A percentile compares a stretch with the other conserved stretches of the same genome.
Conservation (phyloP, 2,329 filamentous ascomycete genomes). For the Nigrospora oryzae region DNA sequence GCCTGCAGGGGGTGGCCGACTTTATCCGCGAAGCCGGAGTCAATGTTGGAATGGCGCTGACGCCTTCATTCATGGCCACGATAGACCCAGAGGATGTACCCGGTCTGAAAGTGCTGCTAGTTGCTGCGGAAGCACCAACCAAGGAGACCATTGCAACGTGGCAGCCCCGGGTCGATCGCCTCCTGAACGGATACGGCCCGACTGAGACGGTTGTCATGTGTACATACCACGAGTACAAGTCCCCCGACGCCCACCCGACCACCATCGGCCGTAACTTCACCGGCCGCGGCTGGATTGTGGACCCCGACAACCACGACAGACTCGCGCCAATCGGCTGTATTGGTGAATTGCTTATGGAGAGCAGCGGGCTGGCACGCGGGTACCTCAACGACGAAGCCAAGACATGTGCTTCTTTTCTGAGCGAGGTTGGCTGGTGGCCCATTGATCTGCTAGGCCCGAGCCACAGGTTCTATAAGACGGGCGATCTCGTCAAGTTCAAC, state of each 20-base stretch:
- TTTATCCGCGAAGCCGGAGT: no score
- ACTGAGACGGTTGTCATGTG: not conserved
- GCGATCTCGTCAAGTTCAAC: conserved; percentile 21
- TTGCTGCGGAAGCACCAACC: not conserved
- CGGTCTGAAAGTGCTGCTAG: not conserved
- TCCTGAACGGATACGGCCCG: conserved; percentile 5
- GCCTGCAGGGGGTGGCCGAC: no score
- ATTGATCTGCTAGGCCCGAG: not conserved
- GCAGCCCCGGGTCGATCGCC: not conserved
- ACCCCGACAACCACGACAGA: conserved; percentile 6
- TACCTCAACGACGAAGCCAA: conserved; percentile 29
- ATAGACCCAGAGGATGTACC: not conserved
- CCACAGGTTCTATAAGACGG: conserved; percentile 19
- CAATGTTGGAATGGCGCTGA: no score
- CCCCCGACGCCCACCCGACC: no score
- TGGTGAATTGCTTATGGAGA: conserved; percentile 9
- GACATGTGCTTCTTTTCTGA: conserved; percentile 24
- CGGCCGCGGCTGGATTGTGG: conserved; percentile 6
- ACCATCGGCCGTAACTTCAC: no score
- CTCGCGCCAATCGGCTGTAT: conserved; percentile 9
- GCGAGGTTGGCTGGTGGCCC: no score
- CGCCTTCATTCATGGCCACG: not conserved
- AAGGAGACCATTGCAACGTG: conserved; percentile 1
- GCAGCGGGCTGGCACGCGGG: conserved; percentile 26
- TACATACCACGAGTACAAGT: no score